Conservation (phyloP, 805 yeast genomes). For the Candida maesae region DNA sequence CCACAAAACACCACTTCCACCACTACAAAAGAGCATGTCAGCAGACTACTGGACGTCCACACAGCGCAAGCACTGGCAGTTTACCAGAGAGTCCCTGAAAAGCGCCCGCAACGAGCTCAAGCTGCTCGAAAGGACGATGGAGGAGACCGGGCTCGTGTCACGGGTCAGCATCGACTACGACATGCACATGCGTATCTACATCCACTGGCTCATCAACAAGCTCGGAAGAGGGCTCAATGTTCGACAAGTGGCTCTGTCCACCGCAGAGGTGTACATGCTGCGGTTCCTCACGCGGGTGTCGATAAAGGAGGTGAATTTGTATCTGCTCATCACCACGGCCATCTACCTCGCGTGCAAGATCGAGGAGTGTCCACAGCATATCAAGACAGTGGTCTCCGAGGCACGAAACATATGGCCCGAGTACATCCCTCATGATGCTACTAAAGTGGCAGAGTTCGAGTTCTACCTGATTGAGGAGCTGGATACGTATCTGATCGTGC, state of each 20-base stretch:
- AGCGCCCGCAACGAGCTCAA: slow-evolving; percentile 40
- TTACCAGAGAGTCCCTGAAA: slow-evolving; percentile 55
- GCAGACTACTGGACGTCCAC: slow-evolving; percentile 88
- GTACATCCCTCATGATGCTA: slow-evolving; percentile 84
- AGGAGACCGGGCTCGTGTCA: slow-evolving; percentile 36
- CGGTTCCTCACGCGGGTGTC: slow-evolving; percentile 72
- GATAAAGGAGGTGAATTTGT: slow-evolving; percentile 77
- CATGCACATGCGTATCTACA: slow-evolving; percentile 66
- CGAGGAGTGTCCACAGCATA: slow-evolving; percentile 95
- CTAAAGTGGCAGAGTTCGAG: slow-evolving; percentile 92
- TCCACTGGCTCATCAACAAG: slow-evolving; percentile 71
- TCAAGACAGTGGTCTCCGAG: slow-evolving; percentile 75
- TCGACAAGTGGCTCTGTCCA: slow-evolving; percentile 80
- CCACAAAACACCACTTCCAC: not conserved
- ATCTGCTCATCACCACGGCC: slow-evolving; percentile 77
- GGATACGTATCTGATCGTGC: slow-evolving; percentile 64
- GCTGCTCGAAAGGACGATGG: slow-evolving; percentile 36
- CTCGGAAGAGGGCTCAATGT: slow-evolving; percentile 75
- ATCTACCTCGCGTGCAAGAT: slow-evolving; percentile 88
- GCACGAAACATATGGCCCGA: slow-evolving; percentile 94
- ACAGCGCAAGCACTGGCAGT: slow-evolving; percentile 80
- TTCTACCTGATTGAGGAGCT: slow-evolving; percentile 89
- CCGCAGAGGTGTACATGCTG: slow-evolving; percentile 83
- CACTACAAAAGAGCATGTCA: slow-evolving; percentile 41
- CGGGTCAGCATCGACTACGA: slow-evolving; percentile 38